A percentile compares a stretch with the other conserved stretches of the same genome.
Conservation (phyloP, 768 basidiomycete genomes). For the Panellus pusillus region DNA sequence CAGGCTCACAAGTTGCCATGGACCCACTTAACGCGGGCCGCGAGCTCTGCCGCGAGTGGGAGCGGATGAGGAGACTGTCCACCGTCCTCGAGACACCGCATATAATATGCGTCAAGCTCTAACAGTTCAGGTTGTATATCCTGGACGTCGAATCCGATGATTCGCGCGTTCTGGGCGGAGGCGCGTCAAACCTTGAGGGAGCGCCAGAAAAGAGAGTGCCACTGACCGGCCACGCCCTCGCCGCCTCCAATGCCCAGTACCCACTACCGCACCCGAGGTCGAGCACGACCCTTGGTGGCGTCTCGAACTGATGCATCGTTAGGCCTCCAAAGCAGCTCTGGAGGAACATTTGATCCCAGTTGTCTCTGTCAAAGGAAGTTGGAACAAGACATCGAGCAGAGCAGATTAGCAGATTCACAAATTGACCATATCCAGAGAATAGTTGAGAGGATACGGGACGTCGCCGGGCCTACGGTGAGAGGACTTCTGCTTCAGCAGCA, state of each 20-base stretch:
- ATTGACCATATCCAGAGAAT: conserved; percentile 47
- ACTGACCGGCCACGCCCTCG: conserved; percentile 60
- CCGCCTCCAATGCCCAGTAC: conserved; percentile 70
- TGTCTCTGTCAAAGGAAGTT: conserved; percentile 46
- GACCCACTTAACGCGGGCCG: conserved; percentile 60
- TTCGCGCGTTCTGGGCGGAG: conserved; percentile 42
- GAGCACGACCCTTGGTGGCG: conserved; percentile 53
- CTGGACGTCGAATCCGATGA: conserved; percentile 62
- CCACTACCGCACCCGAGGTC: conserved; percentile 76
- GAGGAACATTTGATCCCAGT: conserved; percentile 72
- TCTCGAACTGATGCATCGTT: conserved; percentile 54
- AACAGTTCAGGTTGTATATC: conserved; percentile 54
- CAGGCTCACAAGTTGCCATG: conserved; percentile 62
- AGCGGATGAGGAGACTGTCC: conserved; percentile 6
- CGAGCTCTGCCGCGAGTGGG: conserved; percentile 32
- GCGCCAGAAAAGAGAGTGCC: conserved; percentile 3
- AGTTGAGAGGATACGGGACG: conserved; percentile 56
- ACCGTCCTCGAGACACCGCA: conserved; percentile 16
- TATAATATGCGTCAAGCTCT: conserved; percentile 29
- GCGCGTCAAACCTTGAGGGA: not conserved
- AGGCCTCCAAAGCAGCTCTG: conserved; percentile 46
- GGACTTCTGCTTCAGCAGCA: conserved; percentile 38
- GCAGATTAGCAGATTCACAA: conserved; percentile 44
- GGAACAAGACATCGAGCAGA: not conserved
- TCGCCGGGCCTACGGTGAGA: conserved; percentile 46